Evolutionary conservation across 2,329 filamentous ascomycete genomes (phyloP).

Genomic region (Colletotrichum sp.): DNA sequence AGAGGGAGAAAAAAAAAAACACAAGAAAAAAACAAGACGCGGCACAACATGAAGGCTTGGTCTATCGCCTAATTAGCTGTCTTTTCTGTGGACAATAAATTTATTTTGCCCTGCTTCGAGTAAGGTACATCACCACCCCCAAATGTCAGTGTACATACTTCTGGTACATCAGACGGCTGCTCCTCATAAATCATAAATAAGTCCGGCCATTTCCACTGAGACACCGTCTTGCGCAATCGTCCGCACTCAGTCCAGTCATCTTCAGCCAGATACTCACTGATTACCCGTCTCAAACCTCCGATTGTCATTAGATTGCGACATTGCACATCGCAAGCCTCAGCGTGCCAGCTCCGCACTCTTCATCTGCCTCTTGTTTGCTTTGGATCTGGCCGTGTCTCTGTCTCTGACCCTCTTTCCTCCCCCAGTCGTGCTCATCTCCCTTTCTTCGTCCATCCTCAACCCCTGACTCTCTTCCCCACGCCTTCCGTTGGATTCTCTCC

Average conservation of each 20-base stretch:
- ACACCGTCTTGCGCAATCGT: constrained; percentile 16
- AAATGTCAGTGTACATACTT: background rate
- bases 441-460: constrained; percentile 7
- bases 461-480: constrained; percentile 20
- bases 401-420: constrained; percentile 2
- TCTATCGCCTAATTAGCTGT: background rate
- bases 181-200: background rate
- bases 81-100: background rate
- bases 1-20: background rate
- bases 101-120: background rate
- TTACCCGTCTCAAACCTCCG: background rate
- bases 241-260: background rate
- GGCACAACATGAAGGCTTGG: background rate
- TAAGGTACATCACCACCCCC: background rate
- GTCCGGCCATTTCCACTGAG: constrained; percentile 10
- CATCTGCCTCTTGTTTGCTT: background rate
- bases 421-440: constrained; percentile 14
- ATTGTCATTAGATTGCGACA: constrained; percentile 15
- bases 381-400: background rate
- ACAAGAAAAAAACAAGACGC: background rate
- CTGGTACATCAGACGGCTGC: background rate
- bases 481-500: constrained; percentile 19
- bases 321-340: constrained; percentile 18
- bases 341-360: constrained; percentile 16
- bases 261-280: background rate